These are phyloP conservation scores for Amborella trichopoda DNA, from an alignment of 164 flowering plant species.

Conservation along the genomic window DNA sequence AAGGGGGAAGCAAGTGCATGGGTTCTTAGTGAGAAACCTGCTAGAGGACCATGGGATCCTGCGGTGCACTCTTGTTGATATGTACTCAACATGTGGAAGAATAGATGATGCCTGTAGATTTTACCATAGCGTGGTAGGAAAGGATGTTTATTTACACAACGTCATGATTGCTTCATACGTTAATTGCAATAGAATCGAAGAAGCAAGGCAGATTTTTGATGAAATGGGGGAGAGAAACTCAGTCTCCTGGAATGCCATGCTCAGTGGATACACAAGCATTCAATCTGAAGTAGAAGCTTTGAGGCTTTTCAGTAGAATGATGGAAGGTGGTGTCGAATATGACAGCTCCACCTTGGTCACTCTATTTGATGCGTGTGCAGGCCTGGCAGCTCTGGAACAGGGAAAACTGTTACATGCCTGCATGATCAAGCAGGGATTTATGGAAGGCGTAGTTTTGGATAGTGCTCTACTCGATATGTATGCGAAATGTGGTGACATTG, in stretches of 20 bases:
- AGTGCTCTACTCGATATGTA: conserved; percentile 17
- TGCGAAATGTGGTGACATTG: conserved; percentile 15
- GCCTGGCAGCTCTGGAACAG: conserved; percentile 7
- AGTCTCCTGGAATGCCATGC: conserved; percentile 15
- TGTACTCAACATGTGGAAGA: conserved; percentile 11
- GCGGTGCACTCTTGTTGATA: conserved; percentile 8
- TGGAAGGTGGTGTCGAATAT: conserved; percentile 2
- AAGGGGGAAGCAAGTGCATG: conserved; percentile 15
- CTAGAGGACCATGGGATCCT: conserved; percentile 8
- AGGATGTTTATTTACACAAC: conserved; percentile 13
- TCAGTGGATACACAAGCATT: conserved; percentile 7
- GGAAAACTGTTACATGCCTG: conserved; percentile 12
- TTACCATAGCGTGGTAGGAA: conserved; percentile 2
- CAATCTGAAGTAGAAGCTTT: conserved; percentile 3
- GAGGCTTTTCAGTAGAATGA: conserved; percentile 7
- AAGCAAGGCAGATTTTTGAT: conserved; percentile 10
- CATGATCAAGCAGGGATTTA: conserved; percentile 6
- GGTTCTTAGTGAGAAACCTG: conserved; percentile 7
- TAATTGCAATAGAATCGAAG: conserved; percentile 2
- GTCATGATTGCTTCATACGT: conserved; percentile 11
- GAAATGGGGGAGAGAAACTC: conserved; percentile 9
- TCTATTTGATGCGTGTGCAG: conserved; percentile 7
- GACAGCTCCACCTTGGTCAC: conserved; percentile 8
- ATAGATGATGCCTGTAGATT: conserved; percentile 8
- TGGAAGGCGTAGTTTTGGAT: conserved; percentile 6